A percentile compares a stretch with the other conserved stretches of the same genome.
Evolutionary conservation across 1,139 yeast genomes (phyloP).

Genomic region (Kurtzmaniella quercitrusa): DNA sequence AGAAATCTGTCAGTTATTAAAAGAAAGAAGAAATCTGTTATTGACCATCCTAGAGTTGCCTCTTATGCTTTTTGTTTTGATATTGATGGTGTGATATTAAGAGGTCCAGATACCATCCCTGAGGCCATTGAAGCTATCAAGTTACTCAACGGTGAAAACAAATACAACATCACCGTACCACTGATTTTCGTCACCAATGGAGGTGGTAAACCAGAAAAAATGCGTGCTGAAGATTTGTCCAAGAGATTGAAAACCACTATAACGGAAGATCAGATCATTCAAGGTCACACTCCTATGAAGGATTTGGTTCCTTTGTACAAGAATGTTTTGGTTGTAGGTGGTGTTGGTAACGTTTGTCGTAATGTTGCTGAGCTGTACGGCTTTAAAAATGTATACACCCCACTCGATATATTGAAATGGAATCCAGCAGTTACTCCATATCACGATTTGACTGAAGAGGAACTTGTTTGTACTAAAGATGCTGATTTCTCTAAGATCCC

Average conservation of each 20-base stretch:
- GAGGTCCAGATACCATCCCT: constrained; percentile 78
- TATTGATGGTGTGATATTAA: constrained; percentile 77
- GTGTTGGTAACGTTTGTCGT: constrained; percentile 77
- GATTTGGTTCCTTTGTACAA: constrained; percentile 63
- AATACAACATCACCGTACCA: constrained; percentile 78
- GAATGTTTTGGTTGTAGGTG: constrained; percentile 80
- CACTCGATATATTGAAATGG: constrained; percentile 81
- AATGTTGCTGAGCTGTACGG: constrained; percentile 77
- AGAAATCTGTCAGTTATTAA: constrained; percentile 49
- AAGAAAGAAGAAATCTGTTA: constrained; percentile 46
- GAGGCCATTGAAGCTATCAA: constrained; percentile 68
- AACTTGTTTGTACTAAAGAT: constrained; percentile 44
- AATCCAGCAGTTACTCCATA: constrained; percentile 81
- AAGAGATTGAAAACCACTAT: constrained; percentile 56
- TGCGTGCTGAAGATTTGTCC: constrained; percentile 64
- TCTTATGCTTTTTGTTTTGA: constrained; percentile 85
- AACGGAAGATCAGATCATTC: constrained; percentile 74
- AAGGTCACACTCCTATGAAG: constrained; percentile 88
- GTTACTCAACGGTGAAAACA: constrained; percentile 70
- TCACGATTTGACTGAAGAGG: constrained; percentile 72
- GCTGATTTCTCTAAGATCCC: constrained; percentile 61
- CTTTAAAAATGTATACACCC: constrained; percentile 69
- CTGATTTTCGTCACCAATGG: constrained; percentile 85
- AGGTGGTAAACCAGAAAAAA: constrained; percentile 78
- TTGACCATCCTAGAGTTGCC: constrained; percentile 70